Percentiles rank a stretch among this genome's conserved stretches.
Evolutionary conservation across 768 basidiomycete genomes (phyloP).

Genomic region (Glaciozyma martinii): DNA sequence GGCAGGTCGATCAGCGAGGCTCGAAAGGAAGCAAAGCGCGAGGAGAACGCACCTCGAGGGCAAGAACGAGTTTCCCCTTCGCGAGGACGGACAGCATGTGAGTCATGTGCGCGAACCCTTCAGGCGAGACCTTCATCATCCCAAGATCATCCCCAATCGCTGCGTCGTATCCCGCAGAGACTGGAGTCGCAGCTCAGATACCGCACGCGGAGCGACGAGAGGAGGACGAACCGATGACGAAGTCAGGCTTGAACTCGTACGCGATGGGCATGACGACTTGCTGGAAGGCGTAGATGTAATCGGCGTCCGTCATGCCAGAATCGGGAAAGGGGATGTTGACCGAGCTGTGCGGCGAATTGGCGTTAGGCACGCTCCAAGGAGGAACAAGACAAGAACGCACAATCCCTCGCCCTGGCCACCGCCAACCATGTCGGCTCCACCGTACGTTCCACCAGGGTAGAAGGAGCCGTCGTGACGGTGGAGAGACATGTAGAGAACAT

Average conservation of each 20-base stretch:
- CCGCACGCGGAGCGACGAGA: not conserved
- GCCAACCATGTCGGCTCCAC: constrained; percentile 75
- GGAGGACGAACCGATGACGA: constrained; percentile 71
- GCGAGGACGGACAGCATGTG: constrained; percentile 88
- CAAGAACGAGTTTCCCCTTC: constrained; percentile 78
- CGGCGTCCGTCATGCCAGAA: constrained; percentile 80
- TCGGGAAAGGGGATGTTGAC: constrained; percentile 95
- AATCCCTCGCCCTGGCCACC: constrained; percentile 73
- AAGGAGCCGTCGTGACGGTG: constrained; percentile 86
- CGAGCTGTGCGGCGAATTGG: constrained; percentile 49
- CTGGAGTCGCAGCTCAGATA: constrained; percentile 43
- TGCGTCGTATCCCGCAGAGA: constrained; percentile 96
- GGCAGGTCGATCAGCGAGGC: not conserved
- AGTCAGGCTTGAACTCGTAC: constrained; percentile 87
- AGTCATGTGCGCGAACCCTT: constrained; percentile 96
- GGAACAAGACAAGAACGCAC: constrained; percentile 44
- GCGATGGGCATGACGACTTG: constrained; percentile 94
- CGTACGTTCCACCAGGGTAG: constrained; percentile 88
- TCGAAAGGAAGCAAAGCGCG: not conserved
- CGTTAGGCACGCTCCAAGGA: not conserved
- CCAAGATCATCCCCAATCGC: constrained; percentile 87
- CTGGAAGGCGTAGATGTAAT: constrained; percentile 95
- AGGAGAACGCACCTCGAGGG: constrained; percentile 63
- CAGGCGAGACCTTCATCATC: constrained; percentile 79
- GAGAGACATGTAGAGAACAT: constrained; percentile 83